Evolutionary conservation across 1,284 basidiomycete genomes (phyloP), one percentile per base, ranked within the genome.

Genomic region (Hemileia vastatrix): DNA sequence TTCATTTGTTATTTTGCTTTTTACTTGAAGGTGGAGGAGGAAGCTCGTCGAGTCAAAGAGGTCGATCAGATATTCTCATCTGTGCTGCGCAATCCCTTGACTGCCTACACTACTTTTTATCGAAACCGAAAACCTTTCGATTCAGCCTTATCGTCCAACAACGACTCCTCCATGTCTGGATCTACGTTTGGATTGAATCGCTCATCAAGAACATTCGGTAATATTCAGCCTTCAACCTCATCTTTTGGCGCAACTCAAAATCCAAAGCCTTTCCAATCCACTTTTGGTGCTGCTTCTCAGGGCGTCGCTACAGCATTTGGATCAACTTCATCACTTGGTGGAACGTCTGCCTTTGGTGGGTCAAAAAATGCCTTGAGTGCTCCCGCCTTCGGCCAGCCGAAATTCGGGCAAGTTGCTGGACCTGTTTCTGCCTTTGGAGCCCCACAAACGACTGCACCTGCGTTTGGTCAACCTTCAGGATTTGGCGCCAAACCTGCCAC

Each of bases 31-130:
- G 27, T 61, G 19, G 27, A 51, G n/a, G 24, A 61, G 15, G 59
- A 61, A 47, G 31, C 21, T 23, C 59, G 54, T 8, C 51, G 43
- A 13, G 27, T 61, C 6, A 51, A 61, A 44, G 51, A 61, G 45
- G 49, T 61, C 24, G 52, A 61, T 54, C 32, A 51, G n/a, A 43
- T 61, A 15, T 48, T 61, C 18, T 43, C 40, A 9, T 44, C 32
- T 19, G 45, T 61, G 51, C 27, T 15, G 6, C 21, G 48, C 19
- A 61, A 54, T 19, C n/a, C 52, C 1, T 32, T 44, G 24, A 31
- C 44, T 32, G 52, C 59, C 3, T 61, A 61, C 32, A 61, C 54
- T 13, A 51, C 54, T 27, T 61, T 61, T 49, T 61, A 54, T 45
- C 59, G 54, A 23, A 54, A 51, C 15, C 51, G 40, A n/a, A 40